These are phyloP conservation scores for Gastrodia elata DNA, from an alignment of 106 monocot genomes.

Conservation along the genomic window DNA sequence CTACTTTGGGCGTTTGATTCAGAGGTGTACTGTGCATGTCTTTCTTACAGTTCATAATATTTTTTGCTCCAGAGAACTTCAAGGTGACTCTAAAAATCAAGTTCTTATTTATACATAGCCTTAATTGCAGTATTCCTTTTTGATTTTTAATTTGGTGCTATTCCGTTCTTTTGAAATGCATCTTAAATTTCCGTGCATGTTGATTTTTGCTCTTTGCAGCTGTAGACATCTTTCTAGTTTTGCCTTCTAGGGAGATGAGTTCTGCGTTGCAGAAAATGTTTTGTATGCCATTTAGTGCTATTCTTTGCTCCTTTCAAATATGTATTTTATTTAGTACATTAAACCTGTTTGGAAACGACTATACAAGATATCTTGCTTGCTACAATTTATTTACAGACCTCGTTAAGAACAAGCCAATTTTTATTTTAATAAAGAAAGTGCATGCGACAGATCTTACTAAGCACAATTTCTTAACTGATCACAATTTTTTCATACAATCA, in stretches of 20 bases:
- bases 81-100: not conserved
- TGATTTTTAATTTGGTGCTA: not conserved
- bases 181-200: not conserved
- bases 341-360: not conserved
- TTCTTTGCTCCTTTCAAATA: not conserved
- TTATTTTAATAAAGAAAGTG: not conserved
- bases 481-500: not conserved
- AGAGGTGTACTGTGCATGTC: not conserved
- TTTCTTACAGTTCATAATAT: not conserved
- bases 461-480: not conserved
- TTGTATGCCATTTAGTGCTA: not conserved
- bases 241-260: not conserved
- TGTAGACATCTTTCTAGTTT: not conserved
- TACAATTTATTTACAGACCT: too few relatives aligned
- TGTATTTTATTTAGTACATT: constrained; percentile 1
- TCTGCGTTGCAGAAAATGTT: not conserved
- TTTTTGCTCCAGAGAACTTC: constrained; percentile 2
- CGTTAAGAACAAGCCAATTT: too few relatives aligned
- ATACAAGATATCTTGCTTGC: too few relatives aligned
- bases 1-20: not conserved
- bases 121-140: not conserved
- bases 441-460: not conserved
- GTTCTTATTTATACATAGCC: not conserved
- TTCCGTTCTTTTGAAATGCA: not conserved
- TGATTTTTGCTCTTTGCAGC: not conserved